Evolutionary conservation across 1,139 yeast species (phyloP).

Genomic region (Pichia sp.): DNA sequence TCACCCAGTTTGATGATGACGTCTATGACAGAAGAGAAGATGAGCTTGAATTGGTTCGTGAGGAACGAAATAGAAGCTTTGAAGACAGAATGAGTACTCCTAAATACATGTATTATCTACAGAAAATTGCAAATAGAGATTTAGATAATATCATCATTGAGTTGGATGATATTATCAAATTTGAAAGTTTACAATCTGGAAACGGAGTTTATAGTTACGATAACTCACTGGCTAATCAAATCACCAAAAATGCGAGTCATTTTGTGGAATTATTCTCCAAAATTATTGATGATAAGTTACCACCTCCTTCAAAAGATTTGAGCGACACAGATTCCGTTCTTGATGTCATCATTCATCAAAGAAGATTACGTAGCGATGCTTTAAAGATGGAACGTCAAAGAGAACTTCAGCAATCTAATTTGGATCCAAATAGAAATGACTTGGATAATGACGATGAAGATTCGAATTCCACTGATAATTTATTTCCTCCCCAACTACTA

Average conservation of each 20-base stretch:
- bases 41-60: constrained; percentile 10
- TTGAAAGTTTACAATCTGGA: constrained; percentile 33
- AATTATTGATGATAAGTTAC: constrained; percentile 75
- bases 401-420: constrained; percentile 31
- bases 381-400: constrained; percentile 59
- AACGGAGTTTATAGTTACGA: constrained; percentile 7
- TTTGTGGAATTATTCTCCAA: constrained; percentile 70
- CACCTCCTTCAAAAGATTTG: constrained; percentile 68
- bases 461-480: constrained; percentile 21
- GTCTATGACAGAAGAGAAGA: constrained; percentile 28
- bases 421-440: constrained; percentile 23
- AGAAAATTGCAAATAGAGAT: constrained; percentile 79
- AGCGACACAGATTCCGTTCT: constrained; percentile 82
- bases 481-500: constrained; percentile 80
- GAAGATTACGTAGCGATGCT: constrained; percentile 73
- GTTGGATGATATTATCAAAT: constrained; percentile 72
- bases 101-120: constrained; percentile 72
- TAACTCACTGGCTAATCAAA: constrained; percentile 41
- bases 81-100: constrained; percentile 36
- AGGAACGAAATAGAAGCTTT: constrained; percentile 22
- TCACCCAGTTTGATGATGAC: constrained; percentile 5
- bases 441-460: constrained; percentile 19
- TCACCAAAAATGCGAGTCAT: constrained; percentile 67
- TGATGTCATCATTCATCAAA: constrained; percentile 87
- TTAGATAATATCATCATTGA: constrained; percentile 60